Percentiles rank a stretch among this genome's conserved stretches.
Evolutionary conservation across 352 stramenopile genomes (phyloP).

Genomic region (Globisporangium rhizosaccharum): DNA sequence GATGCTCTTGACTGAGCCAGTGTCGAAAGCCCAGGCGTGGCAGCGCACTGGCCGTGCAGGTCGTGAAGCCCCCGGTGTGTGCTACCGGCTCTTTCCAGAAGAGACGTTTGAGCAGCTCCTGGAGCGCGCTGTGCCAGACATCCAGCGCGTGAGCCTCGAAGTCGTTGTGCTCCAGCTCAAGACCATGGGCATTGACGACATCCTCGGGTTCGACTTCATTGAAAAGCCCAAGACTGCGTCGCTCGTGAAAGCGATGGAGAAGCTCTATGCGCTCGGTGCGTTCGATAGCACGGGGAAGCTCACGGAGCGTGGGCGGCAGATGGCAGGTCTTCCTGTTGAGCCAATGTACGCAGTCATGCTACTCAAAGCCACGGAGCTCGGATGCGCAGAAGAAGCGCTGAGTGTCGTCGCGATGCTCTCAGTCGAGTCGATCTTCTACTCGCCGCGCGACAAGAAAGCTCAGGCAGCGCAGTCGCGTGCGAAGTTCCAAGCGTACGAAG

Average conservation of each 20-base stretch:
- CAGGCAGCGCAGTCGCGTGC: constrained; percentile 74
- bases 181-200: constrained; percentile 79
- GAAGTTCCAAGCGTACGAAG: constrained; percentile 76
- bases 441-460: constrained; percentile 77
- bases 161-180: constrained; percentile 84
- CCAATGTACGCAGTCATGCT: constrained; percentile 89
- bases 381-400: constrained; percentile 78
- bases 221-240: constrained; percentile 75
- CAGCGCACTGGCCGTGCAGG: constrained; percentile 87
- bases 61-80: constrained; percentile 74
- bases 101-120: constrained; percentile 81
- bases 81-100: constrained; percentile 81
- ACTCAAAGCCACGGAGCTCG: constrained; percentile 68
- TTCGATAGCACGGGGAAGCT: constrained; percentile 60
- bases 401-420: constrained; percentile 88
- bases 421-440: constrained; percentile 89
- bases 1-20: constrained; percentile 78
- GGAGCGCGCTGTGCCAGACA: constrained; percentile 72
- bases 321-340: constrained; percentile 84
- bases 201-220: constrained; percentile 88
- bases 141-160: constrained; percentile 83
- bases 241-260: constrained; percentile 78
- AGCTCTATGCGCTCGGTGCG: constrained; percentile 70
- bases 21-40: constrained; percentile 89
- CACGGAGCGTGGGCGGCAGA: constrained; percentile 68